phyloP scores from a whole-genome alignment of 495 filamentous ascomycete genomes.

The Podospora didyma region DNA sequence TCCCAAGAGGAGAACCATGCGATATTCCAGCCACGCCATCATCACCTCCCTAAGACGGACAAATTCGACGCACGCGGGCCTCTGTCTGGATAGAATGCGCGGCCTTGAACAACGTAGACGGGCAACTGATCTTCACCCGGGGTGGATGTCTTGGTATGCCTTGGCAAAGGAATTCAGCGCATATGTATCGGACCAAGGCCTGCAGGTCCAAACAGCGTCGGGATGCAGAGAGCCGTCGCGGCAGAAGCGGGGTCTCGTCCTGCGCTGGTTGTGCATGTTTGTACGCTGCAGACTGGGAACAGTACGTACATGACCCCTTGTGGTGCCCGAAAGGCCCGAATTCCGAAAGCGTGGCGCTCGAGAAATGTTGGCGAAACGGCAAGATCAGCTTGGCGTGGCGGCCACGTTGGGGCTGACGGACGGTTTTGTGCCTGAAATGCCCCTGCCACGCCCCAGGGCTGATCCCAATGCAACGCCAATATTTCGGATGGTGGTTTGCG shows the following conservation, averaged over 20 bases:
- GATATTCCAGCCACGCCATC: no score
- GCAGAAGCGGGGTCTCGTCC: not conserved
- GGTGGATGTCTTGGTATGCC: no score
- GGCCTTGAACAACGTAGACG: no score
- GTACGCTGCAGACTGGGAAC: no score
- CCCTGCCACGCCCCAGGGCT: not conserved
- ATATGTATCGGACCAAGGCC: no score
- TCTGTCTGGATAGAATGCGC: no score
- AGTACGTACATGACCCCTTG: no score
- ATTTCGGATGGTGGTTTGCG: not conserved
- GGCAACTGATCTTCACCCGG: no score
- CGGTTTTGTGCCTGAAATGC: not conserved
- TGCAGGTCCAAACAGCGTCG: not conserved
- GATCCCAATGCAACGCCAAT: not conserved
- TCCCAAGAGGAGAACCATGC: no score
- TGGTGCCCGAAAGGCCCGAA: not conserved
- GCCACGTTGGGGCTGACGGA: slow-evolving; percentile 1
- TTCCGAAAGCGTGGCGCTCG: not conserved
- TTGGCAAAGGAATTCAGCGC: no score
- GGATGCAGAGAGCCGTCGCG: not conserved
- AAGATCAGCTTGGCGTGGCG: not conserved
- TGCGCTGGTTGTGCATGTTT: not conserved
- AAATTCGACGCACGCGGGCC: no score
- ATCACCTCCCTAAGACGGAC: no score
- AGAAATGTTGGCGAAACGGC: not conserved